Evolutionary conservation across 176 grass and related monocot species (phyloP).

Genomic region (Raddia distichophylla): DNA sequence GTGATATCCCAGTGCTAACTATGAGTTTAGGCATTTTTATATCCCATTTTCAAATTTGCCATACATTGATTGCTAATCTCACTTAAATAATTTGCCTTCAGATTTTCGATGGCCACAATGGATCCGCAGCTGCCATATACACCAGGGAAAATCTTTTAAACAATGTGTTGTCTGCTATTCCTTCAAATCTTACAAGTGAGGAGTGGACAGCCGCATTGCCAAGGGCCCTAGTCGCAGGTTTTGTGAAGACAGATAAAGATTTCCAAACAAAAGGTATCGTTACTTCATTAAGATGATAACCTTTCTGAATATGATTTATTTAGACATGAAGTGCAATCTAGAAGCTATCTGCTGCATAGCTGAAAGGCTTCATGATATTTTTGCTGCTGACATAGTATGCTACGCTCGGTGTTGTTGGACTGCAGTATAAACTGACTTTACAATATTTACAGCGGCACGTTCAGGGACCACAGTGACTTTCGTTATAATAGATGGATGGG

Average conservation of each 20-base stretch:
- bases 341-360: slow-evolving; percentile 17
- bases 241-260: slow-evolving; percentile 96
- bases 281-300: slow-evolving; percentile 24
- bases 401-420: slow-evolving; percentile 14
- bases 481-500: slow-evolving; percentile 97
- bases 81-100: slow-evolving; percentile 50
- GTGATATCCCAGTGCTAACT: slow-evolving; percentile 31
- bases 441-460: slow-evolving; percentile 62
- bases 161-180: slow-evolving; percentile 82
- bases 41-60: slow-evolving; percentile 18
- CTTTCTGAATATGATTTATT: not conserved
- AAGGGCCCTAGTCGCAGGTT: slow-evolving; percentile 91
- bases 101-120: slow-evolving; percentile 98
- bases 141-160: slow-evolving; percentile 74
- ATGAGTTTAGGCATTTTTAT: slow-evolving; percentile 6
- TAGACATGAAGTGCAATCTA: not conserved
- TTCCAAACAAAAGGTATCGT: slow-evolving; percentile 77
- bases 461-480: slow-evolving; percentile 93
- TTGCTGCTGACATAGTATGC: slow-evolving; percentile 17
- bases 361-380: not conserved
- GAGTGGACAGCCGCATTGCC: slow-evolving; percentile 88
- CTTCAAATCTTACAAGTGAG: slow-evolving; percentile 76
- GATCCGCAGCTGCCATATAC: slow-evolving; percentile 86
- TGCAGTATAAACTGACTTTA: slow-evolving; percentile 35
- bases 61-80: slow-evolving; percentile 33